phyloP scores from a whole-genome alignment of 176 grass and related monocot genomes.

The Metroxylon sagu region DNA sequence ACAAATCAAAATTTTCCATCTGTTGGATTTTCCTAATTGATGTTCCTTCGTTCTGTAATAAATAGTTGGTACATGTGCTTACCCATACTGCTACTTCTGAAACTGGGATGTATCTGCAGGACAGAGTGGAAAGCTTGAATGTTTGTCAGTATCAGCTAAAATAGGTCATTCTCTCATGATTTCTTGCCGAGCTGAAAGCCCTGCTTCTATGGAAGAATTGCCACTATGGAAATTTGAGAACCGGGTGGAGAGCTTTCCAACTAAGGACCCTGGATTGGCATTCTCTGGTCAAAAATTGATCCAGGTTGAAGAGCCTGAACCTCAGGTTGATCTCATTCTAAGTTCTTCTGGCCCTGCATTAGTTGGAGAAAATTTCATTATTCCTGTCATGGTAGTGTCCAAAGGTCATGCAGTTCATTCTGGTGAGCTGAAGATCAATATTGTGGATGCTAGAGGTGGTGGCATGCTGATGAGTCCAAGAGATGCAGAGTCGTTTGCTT shows the following conservation, averaged over 20 bases:
- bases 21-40: neutral
- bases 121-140: constrained; percentile 94
- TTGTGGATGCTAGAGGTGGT: constrained; percentile 87
- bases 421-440: constrained; percentile 98
- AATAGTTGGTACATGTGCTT: too few relatives aligned
- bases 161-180: constrained; percentile 65
- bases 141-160: constrained; percentile 64
- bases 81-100: constrained; percentile 1
- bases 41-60: neutral
- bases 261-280: constrained; percentile 47
- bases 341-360: constrained; percentile 60
- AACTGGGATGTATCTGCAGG: constrained; percentile 43
- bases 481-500: constrained; percentile 62
- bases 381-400: constrained; percentile 56
- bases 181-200: constrained; percentile 76
- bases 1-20: too few relatives aligned
- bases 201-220: constrained; percentile 85
- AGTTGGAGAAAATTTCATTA: constrained; percentile 71
- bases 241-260: constrained; percentile 55
- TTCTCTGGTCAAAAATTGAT: constrained; percentile 69
- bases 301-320: constrained; percentile 78
- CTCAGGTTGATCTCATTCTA: constrained; percentile 71
- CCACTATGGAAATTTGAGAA: constrained; percentile 85
- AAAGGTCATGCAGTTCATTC: constrained; percentile 68
- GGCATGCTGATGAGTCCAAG: constrained; percentile 85